A percentile compares a stretch with the other conserved stretches of the same genome.
These are phyloP conservation scores for Verbena officinalis DNA, from an alignment of 257 asterid genomes.

Conservation along the genomic window DNA sequence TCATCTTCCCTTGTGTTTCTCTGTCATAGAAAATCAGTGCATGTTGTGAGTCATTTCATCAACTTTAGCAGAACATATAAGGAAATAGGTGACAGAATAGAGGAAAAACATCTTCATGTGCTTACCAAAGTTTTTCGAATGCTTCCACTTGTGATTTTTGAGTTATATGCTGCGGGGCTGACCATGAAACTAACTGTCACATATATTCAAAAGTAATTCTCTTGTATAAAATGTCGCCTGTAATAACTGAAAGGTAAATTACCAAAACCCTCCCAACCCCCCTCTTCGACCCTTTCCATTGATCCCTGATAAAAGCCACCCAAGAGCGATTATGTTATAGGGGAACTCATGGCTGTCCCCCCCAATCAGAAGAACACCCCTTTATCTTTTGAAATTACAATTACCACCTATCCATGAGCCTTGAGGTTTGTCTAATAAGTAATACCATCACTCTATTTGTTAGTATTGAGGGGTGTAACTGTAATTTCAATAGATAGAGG, in stretches of 20 bases:
- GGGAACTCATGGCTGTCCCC: too few relatives aligned
- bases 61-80: slow-evolving; percentile 6
- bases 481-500: not conserved
- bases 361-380: too few relatives aligned
- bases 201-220: slow-evolving; percentile 26
- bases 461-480: not conserved
- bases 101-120: not conserved
- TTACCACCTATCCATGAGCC: not conserved
- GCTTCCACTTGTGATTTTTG: slow-evolving; percentile 32
- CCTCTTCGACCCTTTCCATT: too few relatives aligned
- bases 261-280: too few relatives aligned
- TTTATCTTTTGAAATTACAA: too few relatives aligned
- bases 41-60: slow-evolving; percentile 6
- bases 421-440: not conserved
- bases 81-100: not conserved
- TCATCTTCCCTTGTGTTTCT: slow-evolving; percentile 37
- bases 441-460: too few relatives aligned
- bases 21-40: slow-evolving; percentile 19
- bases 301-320: too few relatives aligned
- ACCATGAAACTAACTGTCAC: slow-evolving; percentile 46
- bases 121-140: slow-evolving; percentile 43
- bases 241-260: not conserved
- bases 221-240: not conserved
- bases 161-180: slow-evolving; percentile 36
- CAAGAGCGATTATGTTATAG: too few relatives aligned